Evolutionary conservation across 2,329 filamentous ascomycete genomes (phyloP).

Genomic region (Didymella glomerata): DNA sequence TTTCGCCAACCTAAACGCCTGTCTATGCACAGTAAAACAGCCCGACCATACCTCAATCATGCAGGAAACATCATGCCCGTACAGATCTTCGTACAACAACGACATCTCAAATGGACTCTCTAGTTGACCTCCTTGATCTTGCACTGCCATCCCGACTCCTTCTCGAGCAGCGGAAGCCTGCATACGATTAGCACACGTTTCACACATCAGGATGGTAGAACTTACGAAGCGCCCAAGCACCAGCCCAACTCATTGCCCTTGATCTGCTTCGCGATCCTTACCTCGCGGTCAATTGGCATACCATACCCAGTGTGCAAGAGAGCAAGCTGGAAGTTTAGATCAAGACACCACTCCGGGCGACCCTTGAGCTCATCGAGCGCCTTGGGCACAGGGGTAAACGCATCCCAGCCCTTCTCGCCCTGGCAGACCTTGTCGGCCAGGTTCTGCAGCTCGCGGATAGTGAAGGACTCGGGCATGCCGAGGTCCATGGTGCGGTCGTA

Average conservation of each 20-base stretch:
- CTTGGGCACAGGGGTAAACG: conserved; percentile 77
- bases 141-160: conserved; percentile 89
- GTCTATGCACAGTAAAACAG: conserved; percentile 11
- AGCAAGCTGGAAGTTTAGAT: conserved; percentile 95
- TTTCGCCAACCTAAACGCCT: conserved; percentile 11
- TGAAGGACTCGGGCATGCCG: conserved; percentile 98
- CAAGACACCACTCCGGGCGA: conserved; percentile 89
- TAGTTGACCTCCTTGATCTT: conserved; percentile 74
- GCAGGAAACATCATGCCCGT: neutral
- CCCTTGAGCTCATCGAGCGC: conserved; percentile 82
- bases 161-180: conserved; percentile 82
- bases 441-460: conserved; percentile 86
- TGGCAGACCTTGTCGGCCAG: conserved; percentile 85
- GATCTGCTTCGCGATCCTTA: conserved; percentile 99
- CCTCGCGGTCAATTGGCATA: conserved; percentile 95
- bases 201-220: conserved; percentile 17
- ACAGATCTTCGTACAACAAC: neutral
- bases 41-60: neutral
- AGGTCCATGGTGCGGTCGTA: conserved; percentile 93
- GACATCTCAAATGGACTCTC: neutral
- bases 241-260: conserved; percentile 96
- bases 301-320: conserved; percentile 95
- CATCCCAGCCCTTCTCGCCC: conserved; percentile 78
- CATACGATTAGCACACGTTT: conserved; percentile 48
- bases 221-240: conserved; percentile 95